Evolutionary conservation across 2,329 filamentous ascomycete species (phyloP).

Genomic region (Aureobasidium sp.): DNA sequence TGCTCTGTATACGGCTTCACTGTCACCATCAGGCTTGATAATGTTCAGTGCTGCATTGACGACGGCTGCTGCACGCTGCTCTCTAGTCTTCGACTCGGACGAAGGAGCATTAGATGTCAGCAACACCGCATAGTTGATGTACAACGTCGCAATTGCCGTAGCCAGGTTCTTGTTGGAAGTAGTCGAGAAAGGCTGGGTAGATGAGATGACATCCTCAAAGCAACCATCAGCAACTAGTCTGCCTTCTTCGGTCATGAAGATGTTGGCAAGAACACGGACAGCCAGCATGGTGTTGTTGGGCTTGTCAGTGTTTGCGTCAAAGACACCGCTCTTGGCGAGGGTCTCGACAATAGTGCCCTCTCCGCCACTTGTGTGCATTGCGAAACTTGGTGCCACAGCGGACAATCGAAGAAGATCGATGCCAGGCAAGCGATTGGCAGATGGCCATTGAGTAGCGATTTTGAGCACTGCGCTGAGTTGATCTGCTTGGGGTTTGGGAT

Average conservation of each 20-base stretch:
- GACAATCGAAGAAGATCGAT: slow-evolving; percentile 84
- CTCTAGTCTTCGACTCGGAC: slow-evolving; percentile 23
- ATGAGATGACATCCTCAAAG: slow-evolving; percentile 54
- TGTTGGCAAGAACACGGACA: slow-evolving; percentile 71
- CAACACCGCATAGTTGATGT: slow-evolving; percentile 78
- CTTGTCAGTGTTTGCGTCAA: slow-evolving; percentile 49
- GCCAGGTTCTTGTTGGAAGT: slow-evolving; percentile 56
- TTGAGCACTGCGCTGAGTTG: slow-evolving; percentile 54
- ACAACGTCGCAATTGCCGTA: slow-evolving; percentile 72
- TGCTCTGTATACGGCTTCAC: slow-evolving; percentile 75
- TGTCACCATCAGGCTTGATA: slow-evolving; percentile 49
- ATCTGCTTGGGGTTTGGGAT: slow-evolving; percentile 29
- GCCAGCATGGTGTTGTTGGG: slow-evolving; percentile 86
- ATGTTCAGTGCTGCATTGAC: slow-evolving; percentile 27
- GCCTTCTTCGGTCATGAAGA: slow-evolving; percentile 71
- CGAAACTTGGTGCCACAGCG: slow-evolving; percentile 60
- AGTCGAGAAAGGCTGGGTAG: slow-evolving; percentile 58
- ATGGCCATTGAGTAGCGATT: slow-evolving; percentile 72
- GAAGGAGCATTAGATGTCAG: slow-evolving; percentile 39
- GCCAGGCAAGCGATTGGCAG: slow-evolving; percentile 70
- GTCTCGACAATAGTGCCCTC: slow-evolving; percentile 53
- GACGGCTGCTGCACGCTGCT: slow-evolving; percentile 28
- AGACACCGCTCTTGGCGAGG: slow-evolving; percentile 53
- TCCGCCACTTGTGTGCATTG: slow-evolving; percentile 49
- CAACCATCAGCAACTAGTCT: slow-evolving; percentile 50